Evolutionary conservation across 345 rosid genomes (phyloP).

Genomic region (Triadica sebifera): DNA sequence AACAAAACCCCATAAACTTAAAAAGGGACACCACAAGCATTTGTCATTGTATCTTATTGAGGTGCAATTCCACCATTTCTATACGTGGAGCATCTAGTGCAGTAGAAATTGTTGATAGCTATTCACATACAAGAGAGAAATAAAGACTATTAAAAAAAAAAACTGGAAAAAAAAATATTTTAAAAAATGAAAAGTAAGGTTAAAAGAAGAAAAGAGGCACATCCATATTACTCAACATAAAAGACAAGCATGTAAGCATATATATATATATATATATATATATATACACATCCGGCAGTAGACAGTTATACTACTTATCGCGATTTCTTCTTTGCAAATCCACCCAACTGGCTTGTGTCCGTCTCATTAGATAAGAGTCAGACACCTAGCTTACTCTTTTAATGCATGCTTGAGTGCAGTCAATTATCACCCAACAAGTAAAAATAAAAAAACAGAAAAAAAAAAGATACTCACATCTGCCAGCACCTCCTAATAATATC

Average conservation of each 20-base stretch:
- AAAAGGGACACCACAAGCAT: neutral
- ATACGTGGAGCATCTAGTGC: neutral
- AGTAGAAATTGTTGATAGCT: neutral
- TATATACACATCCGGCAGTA: neutral
- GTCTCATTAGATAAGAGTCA: neutral
- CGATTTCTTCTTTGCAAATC: too few species aligned
- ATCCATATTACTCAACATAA: neutral
- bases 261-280: too few species aligned
- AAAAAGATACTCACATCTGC: conserved; percentile 70
- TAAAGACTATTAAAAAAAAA: neutral
- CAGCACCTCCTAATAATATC: conserved; percentile 80
- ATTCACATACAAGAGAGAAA: too few species aligned
- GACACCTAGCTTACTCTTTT: neutral
- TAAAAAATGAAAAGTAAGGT: neutral
- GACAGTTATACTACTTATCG: too few species aligned
- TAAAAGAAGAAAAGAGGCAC: neutral
- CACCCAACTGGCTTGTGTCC: too few species aligned
- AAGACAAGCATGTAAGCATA: neutral
- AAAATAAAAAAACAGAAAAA: neutral
- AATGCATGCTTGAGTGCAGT: neutral
- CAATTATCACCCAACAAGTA: neutral
- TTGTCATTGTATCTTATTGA: too few species aligned
- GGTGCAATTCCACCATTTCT: too few species aligned
- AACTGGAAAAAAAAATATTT: neutral
- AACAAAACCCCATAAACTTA: too few species aligned